Evolutionary conservation across 768 basidiomycete species (phyloP).

Genomic region (Serendipita sp.): DNA sequence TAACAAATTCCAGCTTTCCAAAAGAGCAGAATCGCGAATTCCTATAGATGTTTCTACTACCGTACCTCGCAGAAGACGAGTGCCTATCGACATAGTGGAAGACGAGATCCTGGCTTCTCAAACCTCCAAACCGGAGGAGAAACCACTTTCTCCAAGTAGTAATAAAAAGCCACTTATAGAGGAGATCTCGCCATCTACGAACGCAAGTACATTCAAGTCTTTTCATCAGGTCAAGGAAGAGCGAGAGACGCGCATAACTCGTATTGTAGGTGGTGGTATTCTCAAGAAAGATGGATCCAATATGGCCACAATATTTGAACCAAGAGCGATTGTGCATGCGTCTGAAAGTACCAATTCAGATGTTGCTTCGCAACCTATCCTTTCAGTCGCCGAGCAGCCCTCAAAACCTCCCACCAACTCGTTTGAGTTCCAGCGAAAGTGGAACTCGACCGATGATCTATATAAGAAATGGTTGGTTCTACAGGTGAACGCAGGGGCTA

Average conservation of each 20-base stretch:
- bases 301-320: background rate
- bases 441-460: slow-evolving; percentile 30
- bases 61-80: slow-evolving; percentile 7
- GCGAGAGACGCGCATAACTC: slow-evolving; percentile 11
- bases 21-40: background rate
- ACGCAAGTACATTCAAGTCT: background rate
- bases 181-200: background rate
- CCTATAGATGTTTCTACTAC: background rate
- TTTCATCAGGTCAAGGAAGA: background rate
- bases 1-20: background rate
- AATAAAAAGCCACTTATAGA: background rate
- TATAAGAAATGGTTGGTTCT: slow-evolving; percentile 43
- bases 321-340: background rate
- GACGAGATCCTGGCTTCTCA: background rate
- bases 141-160: background rate
- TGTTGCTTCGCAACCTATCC: background rate
- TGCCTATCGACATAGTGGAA: slow-evolving; percentile 13
- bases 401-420: slow-evolving; percentile 25
- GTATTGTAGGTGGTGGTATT: slow-evolving; percentile 13
- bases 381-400: slow-evolving; percentile 3
- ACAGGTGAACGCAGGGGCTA: slow-evolving; percentile 23
- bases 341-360: slow-evolving; percentile 3
- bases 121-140: background rate
- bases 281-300: slow-evolving; percentile 1
- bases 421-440: slow-evolving; percentile 47